phyloP scores from a whole-genome alignment of 176 grass and related monocot species.

The Phoenix roebelenii region DNA sequence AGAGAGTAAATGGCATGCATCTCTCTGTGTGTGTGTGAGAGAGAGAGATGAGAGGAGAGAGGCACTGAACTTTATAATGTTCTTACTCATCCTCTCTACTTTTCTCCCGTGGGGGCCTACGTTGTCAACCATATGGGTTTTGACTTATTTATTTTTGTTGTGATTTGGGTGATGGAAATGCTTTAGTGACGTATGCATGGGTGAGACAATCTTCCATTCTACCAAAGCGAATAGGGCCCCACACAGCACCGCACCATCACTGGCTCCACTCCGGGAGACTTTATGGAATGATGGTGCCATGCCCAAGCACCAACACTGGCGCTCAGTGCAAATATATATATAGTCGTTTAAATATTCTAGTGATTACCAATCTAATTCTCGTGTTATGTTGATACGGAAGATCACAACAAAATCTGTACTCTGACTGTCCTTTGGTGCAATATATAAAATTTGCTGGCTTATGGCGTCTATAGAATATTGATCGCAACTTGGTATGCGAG shows the following conservation, averaged over 20 bases:
- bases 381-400: no score
- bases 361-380: conserved; percentile 30
- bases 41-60: background rate
- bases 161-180: conserved; percentile 2
- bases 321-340: conserved; percentile 25
- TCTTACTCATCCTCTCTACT: conserved; percentile 47
- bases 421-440: no score
- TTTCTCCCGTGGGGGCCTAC: conserved; percentile 9
- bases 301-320: conserved; percentile 16
- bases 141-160: conserved; percentile 25
- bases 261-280: conserved; percentile 5
- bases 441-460: no score
- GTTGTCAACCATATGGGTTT: conserved; percentile 37
- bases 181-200: conserved; percentile 24
- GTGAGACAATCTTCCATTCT: conserved; percentile 34
- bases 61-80: conserved; percentile 36
- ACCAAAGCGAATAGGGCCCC: conserved; percentile 31
- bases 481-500: no score
- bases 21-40: background rate
- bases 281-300: conserved; percentile 21
- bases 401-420: conserved; percentile 18
- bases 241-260: conserved; percentile 18
- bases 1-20: conserved; percentile 41
- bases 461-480: no score
- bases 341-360: conserved; percentile 11